Evolutionary conservation across 352 stramenopile genomes (phyloP), one percentile per base, ranked within the genome.

Genomic region (Globisporangium spiculum): DNA sequence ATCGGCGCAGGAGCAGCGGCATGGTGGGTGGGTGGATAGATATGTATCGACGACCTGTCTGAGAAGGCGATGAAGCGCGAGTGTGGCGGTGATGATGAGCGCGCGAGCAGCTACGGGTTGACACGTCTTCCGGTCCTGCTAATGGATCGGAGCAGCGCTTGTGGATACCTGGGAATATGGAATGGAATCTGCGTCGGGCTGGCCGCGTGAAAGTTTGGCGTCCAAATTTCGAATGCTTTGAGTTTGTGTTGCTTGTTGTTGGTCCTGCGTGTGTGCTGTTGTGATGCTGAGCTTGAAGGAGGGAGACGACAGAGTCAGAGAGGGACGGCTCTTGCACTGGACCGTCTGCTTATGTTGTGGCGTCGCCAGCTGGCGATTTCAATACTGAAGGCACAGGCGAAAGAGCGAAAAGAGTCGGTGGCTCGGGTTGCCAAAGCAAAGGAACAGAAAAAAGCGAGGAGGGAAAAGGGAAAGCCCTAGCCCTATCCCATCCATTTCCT

Each of bases 1-100:
- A 77, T 48, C 79, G 72, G 58, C 86, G 82, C 60, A 94, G 63
- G 9, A 94, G 77, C 30, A 89, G 75, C 71, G 86, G 86, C 86
- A 94, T 94, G n/a, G 9, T 66, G 41, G n/a, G 10, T 9, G 41
- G 24, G 20, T 57, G 52, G 18, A 34, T 30, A 9, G 48, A 55
- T 38, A 36, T 41, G 27, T 60, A 60, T 60, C 55, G 27, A 26
- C 48, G 48, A 61, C 56, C 56, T 61, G 32, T 61, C 30, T 61
- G 30, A 27, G 55, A n/a, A 24, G 27, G 27, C 27, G 55, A 60
- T 60, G 55, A 44, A 60, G 55, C 55, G 18, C 10, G 54, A 60
- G 18, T 59, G 38, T 48, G 38, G 38, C 38, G 41, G 41, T 9
- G 8, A 50, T 50, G 41, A 22, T n/a, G 48, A 55, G 46, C 46